phyloP scores from a whole-genome alignment of 257 asterid genomes.

The Lithospermum erythrorhizon region DNA sequence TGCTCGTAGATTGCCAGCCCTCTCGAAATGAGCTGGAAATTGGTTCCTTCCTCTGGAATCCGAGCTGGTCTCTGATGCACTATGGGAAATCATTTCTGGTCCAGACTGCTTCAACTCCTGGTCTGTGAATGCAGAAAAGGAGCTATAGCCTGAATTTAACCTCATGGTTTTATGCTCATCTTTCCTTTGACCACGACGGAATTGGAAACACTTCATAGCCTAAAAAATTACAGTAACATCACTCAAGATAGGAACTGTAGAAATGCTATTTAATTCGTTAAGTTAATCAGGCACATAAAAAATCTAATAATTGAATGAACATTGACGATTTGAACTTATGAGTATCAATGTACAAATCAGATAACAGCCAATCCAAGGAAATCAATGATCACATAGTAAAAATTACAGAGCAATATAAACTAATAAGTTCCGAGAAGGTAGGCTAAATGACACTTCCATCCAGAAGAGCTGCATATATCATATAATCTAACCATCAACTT shows the following conservation, averaged over 20 bases:
- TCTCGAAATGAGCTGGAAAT: constrained; percentile 31
- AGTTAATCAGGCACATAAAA: background rate
- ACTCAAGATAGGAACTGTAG: background rate
- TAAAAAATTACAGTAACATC: background rate
- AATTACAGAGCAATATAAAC: too few relatives aligned
- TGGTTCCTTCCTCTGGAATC: constrained; percentile 38
- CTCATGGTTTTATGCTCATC: constrained; percentile 29
- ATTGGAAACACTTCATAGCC: constrained; percentile 61
- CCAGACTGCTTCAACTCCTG: constrained; percentile 32
- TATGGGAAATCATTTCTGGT: constrained; percentile 25
- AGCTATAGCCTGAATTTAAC: constrained; percentile 20
- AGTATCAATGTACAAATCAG: background rate
- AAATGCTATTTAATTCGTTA: too few relatives aligned
- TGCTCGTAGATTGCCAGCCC: constrained; percentile 43
- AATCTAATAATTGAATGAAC: background rate
- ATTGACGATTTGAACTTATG: background rate
- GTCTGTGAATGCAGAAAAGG: constrained; percentile 26
- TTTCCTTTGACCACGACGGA: constrained; percentile 31
- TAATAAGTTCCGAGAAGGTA: too few relatives aligned
- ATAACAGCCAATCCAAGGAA: background rate
- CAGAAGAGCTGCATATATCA: too few relatives aligned
- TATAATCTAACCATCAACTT: too few relatives aligned
- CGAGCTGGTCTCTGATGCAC: constrained; percentile 28
- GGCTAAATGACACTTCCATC: too few relatives aligned
- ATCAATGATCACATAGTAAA: too few relatives aligned